Percentiles rank a stretch among this genome's conserved stretches.
phyloP scores from a whole-genome alignment of 2,329 filamentous ascomycete species.

The Chalaropsis thielavioides region DNA sequence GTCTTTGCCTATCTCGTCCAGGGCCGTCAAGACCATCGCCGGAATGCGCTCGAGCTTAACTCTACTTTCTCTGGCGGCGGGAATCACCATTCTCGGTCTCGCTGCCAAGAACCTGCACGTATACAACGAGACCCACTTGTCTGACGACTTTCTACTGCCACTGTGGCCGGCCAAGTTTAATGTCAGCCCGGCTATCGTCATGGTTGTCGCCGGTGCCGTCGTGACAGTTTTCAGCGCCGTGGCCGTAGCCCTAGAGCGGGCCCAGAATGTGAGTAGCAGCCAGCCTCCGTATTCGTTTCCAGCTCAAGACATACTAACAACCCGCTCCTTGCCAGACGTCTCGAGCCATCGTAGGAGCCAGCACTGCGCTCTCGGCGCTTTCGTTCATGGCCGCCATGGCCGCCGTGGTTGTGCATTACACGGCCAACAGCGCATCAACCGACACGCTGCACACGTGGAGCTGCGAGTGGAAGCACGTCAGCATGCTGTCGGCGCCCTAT shows the following conservation, averaged over 20 bases:
- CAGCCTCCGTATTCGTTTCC: not conserved
- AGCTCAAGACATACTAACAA: not conserved
- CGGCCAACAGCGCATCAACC: not conserved
- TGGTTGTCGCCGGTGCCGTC: constrained; percentile 38
- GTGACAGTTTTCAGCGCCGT: constrained; percentile 34
- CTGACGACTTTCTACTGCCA: constrained; percentile 34
- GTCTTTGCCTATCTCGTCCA: constrained; percentile 25
- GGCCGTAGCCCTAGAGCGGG: constrained; percentile 36
- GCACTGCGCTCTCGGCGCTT: constrained; percentile 37
- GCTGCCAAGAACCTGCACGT: constrained; percentile 39
- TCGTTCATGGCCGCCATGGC: constrained; percentile 41
- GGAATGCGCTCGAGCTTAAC: constrained; percentile 34
- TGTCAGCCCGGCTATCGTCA: constrained; percentile 39
- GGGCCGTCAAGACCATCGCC: constrained; percentile 30
- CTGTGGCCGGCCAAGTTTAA: constrained; percentile 46
- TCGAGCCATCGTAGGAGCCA: constrained; percentile 11
- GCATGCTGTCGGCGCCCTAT: constrained; percentile 38
- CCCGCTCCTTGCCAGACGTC: constrained; percentile 19
- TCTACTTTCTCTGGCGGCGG: constrained; percentile 35
- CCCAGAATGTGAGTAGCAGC: constrained; percentile 33
- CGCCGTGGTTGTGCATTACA: constrained; percentile 27
- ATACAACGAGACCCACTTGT: constrained; percentile 39
- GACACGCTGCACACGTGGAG: constrained; percentile 45
- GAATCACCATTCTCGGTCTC: constrained; percentile 39
- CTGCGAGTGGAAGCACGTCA: constrained; percentile 43